phyloP scores from a whole-genome alignment of 2,329 filamentous ascomycete species.

The Alternaria gansuensis region DNA sequence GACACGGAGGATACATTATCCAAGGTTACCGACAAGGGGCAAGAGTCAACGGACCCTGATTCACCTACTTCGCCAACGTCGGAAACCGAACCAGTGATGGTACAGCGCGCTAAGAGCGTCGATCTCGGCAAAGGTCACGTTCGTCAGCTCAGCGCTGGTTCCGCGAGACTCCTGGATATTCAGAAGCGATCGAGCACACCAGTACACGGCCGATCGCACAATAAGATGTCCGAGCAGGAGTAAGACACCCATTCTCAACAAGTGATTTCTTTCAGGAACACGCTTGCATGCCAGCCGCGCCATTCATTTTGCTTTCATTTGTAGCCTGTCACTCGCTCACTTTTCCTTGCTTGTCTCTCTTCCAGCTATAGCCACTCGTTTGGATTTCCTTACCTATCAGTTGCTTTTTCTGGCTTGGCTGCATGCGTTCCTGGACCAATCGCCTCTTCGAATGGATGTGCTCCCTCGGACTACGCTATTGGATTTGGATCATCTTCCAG shows the following conservation, averaged over 20 bases:
- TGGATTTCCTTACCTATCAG: constrained; percentile 18
- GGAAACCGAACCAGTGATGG: constrained; percentile 40
- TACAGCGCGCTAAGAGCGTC: constrained; percentile 75
- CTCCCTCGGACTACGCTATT: constrained; percentile 6
- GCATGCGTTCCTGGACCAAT: constrained; percentile 24
- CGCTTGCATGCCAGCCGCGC: constrained; percentile 45
- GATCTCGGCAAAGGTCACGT: constrained; percentile 71
- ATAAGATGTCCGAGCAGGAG: constrained; percentile 34
- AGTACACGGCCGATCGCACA: constrained; percentile 43
- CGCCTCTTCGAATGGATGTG: constrained; percentile 5
- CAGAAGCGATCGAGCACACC: constrained; percentile 47
- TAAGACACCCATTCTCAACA: constrained; percentile 29
- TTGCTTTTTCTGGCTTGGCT: constrained; percentile 34
- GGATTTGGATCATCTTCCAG: constrained; percentile 16
- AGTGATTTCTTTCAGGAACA: constrained; percentile 28
- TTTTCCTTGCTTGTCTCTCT: constrained; percentile 44
- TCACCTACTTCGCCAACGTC: constrained; percentile 45
- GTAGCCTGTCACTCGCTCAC: constrained; percentile 45
- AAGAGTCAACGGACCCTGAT: constrained; percentile 41
- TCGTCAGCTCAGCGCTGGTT: constrained; percentile 79
- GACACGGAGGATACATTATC: constrained; percentile 47
- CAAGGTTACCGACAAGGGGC: constrained; percentile 42
- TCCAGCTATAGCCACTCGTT: constrained; percentile 22
- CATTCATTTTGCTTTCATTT: constrained; percentile 51
- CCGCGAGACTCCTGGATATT: constrained; percentile 76